These are phyloP conservation scores for Fusarium humuli DNA, from an alignment of 2,329 filamentous ascomycete species.

Conservation along the genomic window DNA sequence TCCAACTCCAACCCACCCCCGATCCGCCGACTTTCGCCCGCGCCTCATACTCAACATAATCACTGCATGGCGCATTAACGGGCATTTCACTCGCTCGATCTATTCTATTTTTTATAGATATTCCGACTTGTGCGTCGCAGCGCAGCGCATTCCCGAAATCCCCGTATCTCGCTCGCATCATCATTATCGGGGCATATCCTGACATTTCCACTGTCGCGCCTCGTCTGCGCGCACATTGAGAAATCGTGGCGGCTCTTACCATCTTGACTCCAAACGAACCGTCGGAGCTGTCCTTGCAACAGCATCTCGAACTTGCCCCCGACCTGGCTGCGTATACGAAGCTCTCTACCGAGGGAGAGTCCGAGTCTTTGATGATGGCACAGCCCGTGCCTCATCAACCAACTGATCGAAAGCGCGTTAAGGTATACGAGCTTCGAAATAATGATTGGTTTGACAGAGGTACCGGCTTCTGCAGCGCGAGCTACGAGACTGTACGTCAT, in stretches of 20 bases:
- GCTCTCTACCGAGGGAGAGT: conserved; percentile 64
- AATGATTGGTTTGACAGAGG: conserved; percentile 99
- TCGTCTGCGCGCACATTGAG: conserved; percentile 49
- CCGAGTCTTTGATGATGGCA: conserved; percentile 77
- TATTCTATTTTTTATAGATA: conserved; percentile 14
- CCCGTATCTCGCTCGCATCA: conserved; percentile 26
- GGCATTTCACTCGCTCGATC: conserved; percentile 35
- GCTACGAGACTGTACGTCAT: conserved; percentile 75
- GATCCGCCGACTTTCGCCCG: conserved; percentile 33
- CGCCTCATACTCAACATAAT: conserved; percentile 29
- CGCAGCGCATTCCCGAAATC: conserved; percentile 30
- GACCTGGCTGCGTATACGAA: conserved; percentile 63
- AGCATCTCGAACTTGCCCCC: conserved; percentile 68
- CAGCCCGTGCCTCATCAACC: conserved; percentile 76
- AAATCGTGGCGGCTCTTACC: conserved; percentile 68
- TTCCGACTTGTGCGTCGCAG: conserved; percentile 35
- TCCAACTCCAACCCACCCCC: conserved; percentile 40
- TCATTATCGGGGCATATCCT: conserved; percentile 11
- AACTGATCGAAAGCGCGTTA: conserved; percentile 82
- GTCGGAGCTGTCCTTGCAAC: conserved; percentile 68
- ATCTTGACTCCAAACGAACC: conserved; percentile 64
- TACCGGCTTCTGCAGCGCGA: conserved; percentile 92
- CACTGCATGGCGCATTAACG: conserved; percentile 52
- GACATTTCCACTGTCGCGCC: conserved; percentile 42
- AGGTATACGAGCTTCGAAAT: conserved; percentile 98